Percentiles rank a stretch among this genome's conserved stretches.
Conservation (phyloP, 352 stramenopile genomes). For the Phytophthora vignae region DNA sequence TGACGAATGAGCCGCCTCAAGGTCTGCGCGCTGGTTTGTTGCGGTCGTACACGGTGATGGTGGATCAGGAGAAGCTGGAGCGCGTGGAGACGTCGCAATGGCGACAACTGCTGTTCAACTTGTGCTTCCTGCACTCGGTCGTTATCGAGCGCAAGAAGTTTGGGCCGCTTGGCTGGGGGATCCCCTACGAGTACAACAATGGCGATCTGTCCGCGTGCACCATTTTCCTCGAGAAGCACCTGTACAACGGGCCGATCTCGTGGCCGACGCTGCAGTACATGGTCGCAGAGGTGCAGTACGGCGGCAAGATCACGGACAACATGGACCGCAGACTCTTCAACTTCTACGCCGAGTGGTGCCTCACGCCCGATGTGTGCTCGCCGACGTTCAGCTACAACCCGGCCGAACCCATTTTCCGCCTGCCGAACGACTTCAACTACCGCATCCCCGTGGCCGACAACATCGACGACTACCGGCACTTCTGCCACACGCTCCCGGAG, state of each 20-base stretch:
- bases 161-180: slow-evolving; percentile 97
- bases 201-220: slow-evolving; percentile 98
- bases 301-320: slow-evolving; percentile 99
- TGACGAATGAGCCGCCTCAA: slow-evolving; percentile 98
- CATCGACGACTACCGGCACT: slow-evolving; percentile 96
- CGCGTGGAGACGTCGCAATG: slow-evolving; percentile 97
- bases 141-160: slow-evolving; percentile 99
- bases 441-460: slow-evolving; percentile 92
- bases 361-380: slow-evolving; percentile 85
- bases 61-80: slow-evolving; percentile 99
- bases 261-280: slow-evolving; percentile 99
- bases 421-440: slow-evolving; percentile 98
- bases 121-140: slow-evolving; percentile 98
- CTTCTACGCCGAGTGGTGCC: slow-evolving; percentile 98
- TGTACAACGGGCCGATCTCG: slow-evolving; percentile 98
- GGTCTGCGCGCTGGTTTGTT: slow-evolving; percentile 95
- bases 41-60: slow-evolving; percentile 98
- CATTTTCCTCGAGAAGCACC: slow-evolving; percentile 98
- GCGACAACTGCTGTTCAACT: slow-evolving; percentile 96
- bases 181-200: slow-evolving; percentile 99
- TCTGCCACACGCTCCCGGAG: slow-evolving; percentile 95
- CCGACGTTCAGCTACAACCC: slow-evolving; percentile 96
- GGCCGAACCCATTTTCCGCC: slow-evolving; percentile 94
- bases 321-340: slow-evolving; percentile 98
- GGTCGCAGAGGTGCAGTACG: slow-evolving; percentile 98